Evolutionary conservation across 1,139 yeast genomes (phyloP), one percentile per base, ranked within the genome.

Genomic region (Eremothecium cymbalariae): DNA sequence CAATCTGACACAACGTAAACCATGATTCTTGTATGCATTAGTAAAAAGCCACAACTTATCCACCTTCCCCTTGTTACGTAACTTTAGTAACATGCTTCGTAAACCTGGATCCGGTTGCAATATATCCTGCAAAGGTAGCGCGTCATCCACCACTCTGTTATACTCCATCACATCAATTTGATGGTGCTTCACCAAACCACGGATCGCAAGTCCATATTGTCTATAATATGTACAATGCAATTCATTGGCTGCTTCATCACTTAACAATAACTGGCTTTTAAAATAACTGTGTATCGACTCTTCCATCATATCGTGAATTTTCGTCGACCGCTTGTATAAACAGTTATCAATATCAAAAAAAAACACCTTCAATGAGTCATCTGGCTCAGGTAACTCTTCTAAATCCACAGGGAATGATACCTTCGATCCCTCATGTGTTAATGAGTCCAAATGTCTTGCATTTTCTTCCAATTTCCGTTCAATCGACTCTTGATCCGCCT

Each of bases 331-430:
- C 34, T 72, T 70, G 59, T 90, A 90, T 28, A 90, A 68, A 51
- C 95, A 84, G 58, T 90, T 90, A 60, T 90, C 97, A 35, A 88
- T 84, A 56, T 88, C 98, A 50, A 88, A 90, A 59, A 75, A 85
- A 60, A 88, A 82, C 28, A 84, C 79, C 18, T 43, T 53, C 19
- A 46, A 25, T 32, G 51, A 38, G 7, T 55, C 45, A 32, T 46
- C 45, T 12, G 57, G 47, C 19, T 29, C 25, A 2, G 54, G 60
- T 36, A 13, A 40, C 36, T 30, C 47, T 33, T 14, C 42, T 36
- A 18, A 43, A 33, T 39, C 62, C 32, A 43, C 48, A 2, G 42
- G 45, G 24, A 55, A 45, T 1, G 50, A 45, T 2, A 53, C 44
- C 24, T 49, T 45, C 2, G 55, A 55, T 0, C 67, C 67, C 1